Conservation (phyloP, 2,329 filamentous ascomycete species). For the Ceratocystis colombiana region DNA sequence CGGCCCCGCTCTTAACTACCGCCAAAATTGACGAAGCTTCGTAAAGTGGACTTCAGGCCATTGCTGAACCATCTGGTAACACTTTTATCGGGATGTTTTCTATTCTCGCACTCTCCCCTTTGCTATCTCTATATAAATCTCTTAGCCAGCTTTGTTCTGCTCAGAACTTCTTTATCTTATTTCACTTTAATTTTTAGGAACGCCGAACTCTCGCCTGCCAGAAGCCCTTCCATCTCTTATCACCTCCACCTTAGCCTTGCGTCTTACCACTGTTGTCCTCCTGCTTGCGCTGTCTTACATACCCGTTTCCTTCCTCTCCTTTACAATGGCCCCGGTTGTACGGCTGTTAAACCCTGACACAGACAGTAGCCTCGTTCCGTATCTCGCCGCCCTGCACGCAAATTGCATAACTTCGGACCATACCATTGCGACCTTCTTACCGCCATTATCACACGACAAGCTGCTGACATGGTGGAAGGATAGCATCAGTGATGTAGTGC, state of each 20-base stretch:
- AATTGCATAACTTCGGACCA: constrained; percentile 49
- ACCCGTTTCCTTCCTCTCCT: neutral
- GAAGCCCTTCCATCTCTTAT: neutral
- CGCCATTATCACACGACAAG: constrained; percentile 47
- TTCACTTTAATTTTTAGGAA: no score
- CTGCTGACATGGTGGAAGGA: constrained; percentile 49
- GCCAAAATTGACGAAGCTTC: no score
- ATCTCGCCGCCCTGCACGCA: constrained; percentile 49
- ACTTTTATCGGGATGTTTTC: no score
- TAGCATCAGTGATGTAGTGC: constrained; percentile 39
- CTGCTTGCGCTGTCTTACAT: neutral
- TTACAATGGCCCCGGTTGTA: constrained; percentile 29
- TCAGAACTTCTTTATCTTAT: no score
- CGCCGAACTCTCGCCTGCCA: no score
- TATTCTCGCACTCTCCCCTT: no score
- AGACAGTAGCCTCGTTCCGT: constrained; percentile 45
- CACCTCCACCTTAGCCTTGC: neutral
- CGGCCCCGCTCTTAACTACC: constrained; percentile 13
- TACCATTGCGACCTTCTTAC: constrained; percentile 48
- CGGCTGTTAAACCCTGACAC: constrained; percentile 37
- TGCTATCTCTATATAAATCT: no score
- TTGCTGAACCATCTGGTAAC: no score
- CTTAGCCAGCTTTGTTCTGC: no score
- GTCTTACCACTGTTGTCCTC: neutral
- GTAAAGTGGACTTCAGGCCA: no score